These are phyloP conservation scores for Huntiella abstrusa DNA, from an alignment of 2,329 filamentous ascomycete genomes.

Conservation along the genomic window DNA sequence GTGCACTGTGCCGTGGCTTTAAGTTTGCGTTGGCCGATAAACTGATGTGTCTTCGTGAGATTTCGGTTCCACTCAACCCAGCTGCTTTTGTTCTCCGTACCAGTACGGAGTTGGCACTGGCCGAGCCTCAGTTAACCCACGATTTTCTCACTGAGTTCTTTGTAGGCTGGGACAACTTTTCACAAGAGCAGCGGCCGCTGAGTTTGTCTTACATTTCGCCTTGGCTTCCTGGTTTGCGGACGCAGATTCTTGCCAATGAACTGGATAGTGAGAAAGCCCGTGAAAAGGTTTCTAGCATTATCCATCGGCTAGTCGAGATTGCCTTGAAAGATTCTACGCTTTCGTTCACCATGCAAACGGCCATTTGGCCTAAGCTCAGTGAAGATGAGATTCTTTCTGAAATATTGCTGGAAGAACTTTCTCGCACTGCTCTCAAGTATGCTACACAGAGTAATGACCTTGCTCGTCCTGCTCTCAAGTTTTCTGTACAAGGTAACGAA, in stretches of 20 bases:
- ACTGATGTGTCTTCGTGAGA: slow-evolving; percentile 43
- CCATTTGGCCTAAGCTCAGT: slow-evolving; percentile 45
- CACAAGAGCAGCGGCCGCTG: slow-evolving; percentile 45
- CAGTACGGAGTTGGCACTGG: slow-evolving; percentile 41
- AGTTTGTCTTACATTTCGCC: slow-evolving; percentile 53
- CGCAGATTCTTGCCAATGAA: slow-evolving; percentile 38
- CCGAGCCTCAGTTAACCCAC: slow-evolving; percentile 47
- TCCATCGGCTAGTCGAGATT: slow-evolving; percentile 48
- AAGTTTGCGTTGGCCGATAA: slow-evolving; percentile 43
- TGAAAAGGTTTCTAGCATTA: slow-evolving; percentile 44
- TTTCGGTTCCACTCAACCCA: slow-evolving; percentile 43
- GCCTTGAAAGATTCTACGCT: slow-evolving; percentile 41
- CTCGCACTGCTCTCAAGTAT: slow-evolving; percentile 41
- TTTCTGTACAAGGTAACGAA: slow-evolving; percentile 30
- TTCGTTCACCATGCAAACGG: slow-evolving; percentile 41
- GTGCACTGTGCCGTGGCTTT: slow-evolving; percentile 47
- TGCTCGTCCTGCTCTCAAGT: slow-evolving; percentile 14
- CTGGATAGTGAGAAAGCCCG: slow-evolving; percentile 44
- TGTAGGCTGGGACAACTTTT: slow-evolving; percentile 51
- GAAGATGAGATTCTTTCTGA: slow-evolving; percentile 47
- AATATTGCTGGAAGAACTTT: slow-evolving; percentile 47
- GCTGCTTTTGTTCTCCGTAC: slow-evolving; percentile 46
- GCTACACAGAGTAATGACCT: not conserved
- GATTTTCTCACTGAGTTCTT: slow-evolving; percentile 60
- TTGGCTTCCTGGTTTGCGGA: slow-evolving; percentile 44